Evolutionary conservation across 1,284 basidiomycete species (phyloP).

Genomic region (Ustilago sp.): DNA sequence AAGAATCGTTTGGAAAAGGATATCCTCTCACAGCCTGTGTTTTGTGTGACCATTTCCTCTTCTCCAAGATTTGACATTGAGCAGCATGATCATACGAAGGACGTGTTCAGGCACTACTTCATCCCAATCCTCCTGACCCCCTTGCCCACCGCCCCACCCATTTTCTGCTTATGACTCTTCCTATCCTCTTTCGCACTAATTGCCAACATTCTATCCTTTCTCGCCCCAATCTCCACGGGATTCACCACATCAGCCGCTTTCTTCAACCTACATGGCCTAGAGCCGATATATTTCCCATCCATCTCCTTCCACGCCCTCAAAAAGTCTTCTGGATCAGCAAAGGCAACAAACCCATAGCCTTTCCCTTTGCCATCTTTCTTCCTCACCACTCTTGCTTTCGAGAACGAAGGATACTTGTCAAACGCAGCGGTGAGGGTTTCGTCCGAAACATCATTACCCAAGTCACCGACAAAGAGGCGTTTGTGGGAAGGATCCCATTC

Average conservation of each 20-base stretch:
- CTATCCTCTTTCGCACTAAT: conserved; percentile 58
- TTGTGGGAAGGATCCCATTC: conserved; percentile 99
- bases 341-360: conserved; percentile 92
- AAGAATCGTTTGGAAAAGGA: conserved; percentile 7
- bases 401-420: conserved; percentile 86
- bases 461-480: conserved; percentile 95
- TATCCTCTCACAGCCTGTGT: background rate
- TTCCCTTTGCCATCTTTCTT: conserved; percentile 85
- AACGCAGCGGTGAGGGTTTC: conserved; percentile 92
- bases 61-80: background rate
- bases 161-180: conserved; percentile 55
- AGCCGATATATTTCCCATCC: conserved; percentile 79
- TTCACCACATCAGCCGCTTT: conserved; percentile 63
- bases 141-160: conserved; percentile 67
- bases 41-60: background rate
- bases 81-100: background rate
- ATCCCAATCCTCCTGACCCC: conserved; percentile 49
- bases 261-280: conserved; percentile 65
- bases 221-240: conserved; percentile 60
- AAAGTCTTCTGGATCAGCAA: conserved; percentile 98
- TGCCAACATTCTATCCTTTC: conserved; percentile 66
- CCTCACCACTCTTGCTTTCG: conserved; percentile 95
- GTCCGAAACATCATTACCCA: conserved; percentile 98
- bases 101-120: conserved; percentile 24
- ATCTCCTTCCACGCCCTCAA: conserved; percentile 99